Evolutionary conservation across 306 rosid species (phyloP).

Genomic region (Rosa multiflora): DNA sequence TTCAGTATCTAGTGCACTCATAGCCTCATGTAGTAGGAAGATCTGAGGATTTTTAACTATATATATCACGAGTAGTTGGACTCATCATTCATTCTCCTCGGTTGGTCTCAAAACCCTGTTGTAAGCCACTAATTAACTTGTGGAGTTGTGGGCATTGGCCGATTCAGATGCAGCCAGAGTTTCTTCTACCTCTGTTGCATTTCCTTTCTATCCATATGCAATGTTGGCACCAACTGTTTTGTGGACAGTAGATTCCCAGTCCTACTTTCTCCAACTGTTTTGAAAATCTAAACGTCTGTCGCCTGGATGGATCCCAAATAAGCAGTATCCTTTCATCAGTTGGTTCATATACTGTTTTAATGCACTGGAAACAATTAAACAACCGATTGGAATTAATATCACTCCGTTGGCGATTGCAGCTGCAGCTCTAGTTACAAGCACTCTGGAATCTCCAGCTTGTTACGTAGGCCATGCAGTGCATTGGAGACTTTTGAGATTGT

Average conservation of each 20-base stretch:
- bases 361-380: not conserved
- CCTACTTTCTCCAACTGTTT: conserved; percentile 73
- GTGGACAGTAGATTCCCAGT: conserved; percentile 51
- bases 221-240: conserved; percentile 56
- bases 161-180: not conserved
- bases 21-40: not conserved
- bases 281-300: too few relatives aligned
- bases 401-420: not conserved
- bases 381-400: not conserved
- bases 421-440: not conserved
- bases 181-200: not conserved
- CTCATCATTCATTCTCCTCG: not conserved
- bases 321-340: too few relatives aligned
- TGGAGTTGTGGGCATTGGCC: not conserved
- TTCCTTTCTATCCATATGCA: conserved; percentile 38
- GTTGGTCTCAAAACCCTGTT: not conserved
- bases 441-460: not conserved
- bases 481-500: conserved; percentile 33
- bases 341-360: not conserved
- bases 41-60: not conserved
- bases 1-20: not conserved
- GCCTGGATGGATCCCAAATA: too few relatives aligned
- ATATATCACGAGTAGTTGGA: not conserved
- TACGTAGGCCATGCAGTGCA: not conserved
- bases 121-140: not conserved